phyloP scores from a whole-genome alignment of 306 rosid genomes.

The Casuarina glauca region DNA sequence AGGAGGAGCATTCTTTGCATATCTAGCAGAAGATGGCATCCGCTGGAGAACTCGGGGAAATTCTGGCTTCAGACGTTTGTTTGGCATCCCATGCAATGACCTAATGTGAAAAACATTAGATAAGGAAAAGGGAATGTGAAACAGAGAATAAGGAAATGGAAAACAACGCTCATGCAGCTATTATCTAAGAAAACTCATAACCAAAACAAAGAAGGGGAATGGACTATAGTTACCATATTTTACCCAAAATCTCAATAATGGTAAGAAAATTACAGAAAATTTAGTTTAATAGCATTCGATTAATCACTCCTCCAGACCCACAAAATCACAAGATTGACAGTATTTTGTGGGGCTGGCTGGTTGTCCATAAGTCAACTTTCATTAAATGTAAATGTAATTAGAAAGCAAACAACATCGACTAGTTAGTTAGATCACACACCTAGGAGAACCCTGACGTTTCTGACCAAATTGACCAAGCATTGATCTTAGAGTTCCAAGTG shows the following conservation, averaged over 20 bases:
- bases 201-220: not conserved
- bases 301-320: conserved; percentile 1
- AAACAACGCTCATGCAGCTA: not conserved
- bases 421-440: conserved; percentile 44
- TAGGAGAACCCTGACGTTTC: conserved; percentile 79
- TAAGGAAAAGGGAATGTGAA: not conserved
- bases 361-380: not conserved
- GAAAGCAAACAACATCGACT: conserved; percentile 2
- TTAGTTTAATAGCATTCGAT: not conserved
- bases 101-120: conserved; percentile 33
- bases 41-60: conserved; percentile 69
- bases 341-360: not conserved
- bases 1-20: conserved; percentile 79
- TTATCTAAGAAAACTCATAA: not conserved
- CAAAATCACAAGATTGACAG: not conserved
- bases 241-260: not conserved
- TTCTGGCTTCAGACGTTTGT: conserved; percentile 83
- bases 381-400: not conserved
- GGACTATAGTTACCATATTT: not conserved
- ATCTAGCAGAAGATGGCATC: conserved; percentile 71
- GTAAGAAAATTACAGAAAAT: not conserved
- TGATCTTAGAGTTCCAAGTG: conserved; percentile 75
- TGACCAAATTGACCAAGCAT: conserved; percentile 51
- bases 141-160: not conserved
- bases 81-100: conserved; percentile 61